Base-by-base conservation (phyloP, 768 basidiomycete genomes). In the Pleurotus djamor region DNA sequence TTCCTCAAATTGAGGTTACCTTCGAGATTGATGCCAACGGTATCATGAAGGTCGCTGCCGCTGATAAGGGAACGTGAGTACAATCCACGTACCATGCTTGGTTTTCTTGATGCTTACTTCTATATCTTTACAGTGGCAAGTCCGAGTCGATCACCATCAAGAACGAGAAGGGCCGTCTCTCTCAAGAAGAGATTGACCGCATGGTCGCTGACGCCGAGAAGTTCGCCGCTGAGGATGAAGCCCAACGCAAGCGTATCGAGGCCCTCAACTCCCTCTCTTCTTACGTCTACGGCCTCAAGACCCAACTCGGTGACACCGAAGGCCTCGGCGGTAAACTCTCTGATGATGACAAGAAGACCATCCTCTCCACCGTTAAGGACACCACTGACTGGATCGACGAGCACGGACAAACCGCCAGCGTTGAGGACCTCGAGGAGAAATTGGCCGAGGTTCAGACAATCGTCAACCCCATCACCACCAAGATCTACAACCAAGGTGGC, bases 11-110 rank as follows among this genome's bases (percentile, higher is more conserved):
- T 57, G 96, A 98, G 75, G 96, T 98, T 54, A 88, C 91, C 12
- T 98, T 98, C 70, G 94, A 96, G 77, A 91, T 96, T 68, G 94
- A 95, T 65, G 91, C 93, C 69, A 93, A 94, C 72, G 92, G 92
- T 80, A 96, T 96, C 67, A 90, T 97, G 88, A 96, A 93, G 74
- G 94, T 98, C 55, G 82, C 83, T 48, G 96, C 94, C 10, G 82
- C 90, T 37, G 95, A 97, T 73, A 96, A 96, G 90, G 94, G 91
- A 72, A 96, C 93, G 91, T 83, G 69, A 77, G 83, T 82, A 5
- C 1, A 3, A 6, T 7, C n/a, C 21, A 17, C 51, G 35, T 28
- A 37, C 45, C 57, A 6, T 45, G 51, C 34, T 0, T 33, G 44
- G 2, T 12, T 4, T 33, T 52, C 17, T 52, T 51, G 4, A 64